Evolutionary conservation across 1,284 basidiomycete species (phyloP).

Genomic region (Moniliophthora roreri): DNA sequence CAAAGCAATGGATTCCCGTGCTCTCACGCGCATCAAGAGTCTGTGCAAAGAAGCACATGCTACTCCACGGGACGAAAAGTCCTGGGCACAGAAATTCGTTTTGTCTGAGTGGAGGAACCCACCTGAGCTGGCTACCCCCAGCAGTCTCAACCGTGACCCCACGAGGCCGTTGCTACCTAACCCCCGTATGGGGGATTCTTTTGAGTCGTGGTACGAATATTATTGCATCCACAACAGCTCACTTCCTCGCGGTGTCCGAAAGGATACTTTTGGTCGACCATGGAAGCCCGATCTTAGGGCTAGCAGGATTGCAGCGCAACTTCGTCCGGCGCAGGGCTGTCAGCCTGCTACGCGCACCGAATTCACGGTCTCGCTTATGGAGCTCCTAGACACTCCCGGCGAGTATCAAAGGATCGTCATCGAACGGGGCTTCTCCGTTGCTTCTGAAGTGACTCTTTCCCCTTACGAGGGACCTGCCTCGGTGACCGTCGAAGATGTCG

Average conservation of each 20-base stretch:
- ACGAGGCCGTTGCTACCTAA: neutral
- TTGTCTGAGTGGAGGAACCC: slow-evolving; percentile 10
- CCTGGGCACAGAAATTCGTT: slow-evolving; percentile 8
- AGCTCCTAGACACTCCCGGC: slow-evolving; percentile 34
- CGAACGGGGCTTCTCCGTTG: neutral
- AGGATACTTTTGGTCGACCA: slow-evolving; percentile 33
- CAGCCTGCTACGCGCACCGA: slow-evolving; percentile 29
- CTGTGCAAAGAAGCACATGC: slow-evolving; percentile 11
- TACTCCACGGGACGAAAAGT: neutral
- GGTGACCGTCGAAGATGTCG: slow-evolving; percentile 12
- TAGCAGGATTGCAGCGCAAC: slow-evolving; percentile 40
- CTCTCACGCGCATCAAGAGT: slow-evolving; percentile 1
- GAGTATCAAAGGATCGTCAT: slow-evolving; percentile 17
- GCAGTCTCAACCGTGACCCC: neutral
- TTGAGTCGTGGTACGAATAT: slow-evolving; percentile 42
- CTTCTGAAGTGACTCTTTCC: neutral
- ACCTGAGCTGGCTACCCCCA: neutral
- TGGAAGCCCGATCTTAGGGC: slow-evolving; percentile 40
- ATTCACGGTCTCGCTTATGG: slow-evolving; percentile 35
- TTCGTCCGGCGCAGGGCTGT: slow-evolving; percentile 34
- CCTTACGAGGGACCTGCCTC: neutral
- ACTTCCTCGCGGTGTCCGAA: slow-evolving; percentile 45
- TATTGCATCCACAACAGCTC: slow-evolving; percentile 38
- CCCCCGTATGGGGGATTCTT: slow-evolving; percentile 3
- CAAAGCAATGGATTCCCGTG: neutral